Evolutionary conservation across 2,329 filamentous ascomycete genomes (phyloP).

Genomic region (Aspergillus ibericus): DNA sequence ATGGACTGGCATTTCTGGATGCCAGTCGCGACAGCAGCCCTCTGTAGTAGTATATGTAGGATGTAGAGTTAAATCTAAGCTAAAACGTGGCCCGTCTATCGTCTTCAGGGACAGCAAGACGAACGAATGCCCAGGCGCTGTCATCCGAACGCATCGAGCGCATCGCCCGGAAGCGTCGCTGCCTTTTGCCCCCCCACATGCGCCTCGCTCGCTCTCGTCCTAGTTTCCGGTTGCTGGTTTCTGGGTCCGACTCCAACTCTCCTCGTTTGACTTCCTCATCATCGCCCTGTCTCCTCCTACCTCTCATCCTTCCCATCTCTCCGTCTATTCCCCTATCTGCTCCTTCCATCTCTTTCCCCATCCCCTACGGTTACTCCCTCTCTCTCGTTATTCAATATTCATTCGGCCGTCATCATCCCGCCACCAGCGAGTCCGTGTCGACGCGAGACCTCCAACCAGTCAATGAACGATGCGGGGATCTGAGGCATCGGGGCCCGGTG

Average conservation of each 20-base stretch:
- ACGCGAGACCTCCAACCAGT: conserved; percentile 18
- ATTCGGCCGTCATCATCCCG: conserved; percentile 8
- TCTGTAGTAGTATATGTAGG: too few relatives aligned
- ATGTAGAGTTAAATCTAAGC: not conserved
- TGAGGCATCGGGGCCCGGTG: conserved; percentile 41
- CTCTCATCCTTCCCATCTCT: not conserved
- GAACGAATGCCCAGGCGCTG: not conserved
- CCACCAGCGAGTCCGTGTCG: conserved; percentile 6
- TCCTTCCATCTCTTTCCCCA: not conserved
- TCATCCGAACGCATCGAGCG: conserved; percentile 8
- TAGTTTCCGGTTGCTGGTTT: not conserved
- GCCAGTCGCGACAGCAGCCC: not conserved
- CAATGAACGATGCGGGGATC: conserved; percentile 42
- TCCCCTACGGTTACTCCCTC: not conserved
- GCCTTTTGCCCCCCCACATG: conserved; percentile 18
- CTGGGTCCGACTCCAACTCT: conserved; percentile 2
- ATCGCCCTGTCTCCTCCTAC: not conserved
- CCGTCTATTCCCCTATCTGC: not conserved
- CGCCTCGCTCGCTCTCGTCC: conserved; percentile 5
- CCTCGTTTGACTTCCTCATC: not conserved
- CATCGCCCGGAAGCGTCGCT: conserved; percentile 28
- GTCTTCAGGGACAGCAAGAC: not conserved
- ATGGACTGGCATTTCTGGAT: not conserved
- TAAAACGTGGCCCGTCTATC: not conserved
- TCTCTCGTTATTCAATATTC: conserved; percentile 17